Conservation (phyloP, 371 early-diverging fungal species). For the Mucor plumbeus region DNA sequence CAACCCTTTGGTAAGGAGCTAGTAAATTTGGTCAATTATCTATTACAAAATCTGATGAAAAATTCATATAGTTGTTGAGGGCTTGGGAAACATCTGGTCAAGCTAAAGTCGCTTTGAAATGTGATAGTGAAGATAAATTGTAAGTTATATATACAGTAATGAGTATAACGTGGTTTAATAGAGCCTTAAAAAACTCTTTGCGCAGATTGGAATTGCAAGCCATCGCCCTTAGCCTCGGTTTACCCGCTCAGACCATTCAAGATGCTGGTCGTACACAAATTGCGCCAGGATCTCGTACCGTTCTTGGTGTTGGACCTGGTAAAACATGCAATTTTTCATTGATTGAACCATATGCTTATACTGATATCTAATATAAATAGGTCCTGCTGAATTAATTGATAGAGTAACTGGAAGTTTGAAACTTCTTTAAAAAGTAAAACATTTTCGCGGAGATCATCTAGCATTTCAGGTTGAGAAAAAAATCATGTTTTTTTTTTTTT, state of each 20-base stretch:
- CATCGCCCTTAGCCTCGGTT: constrained; percentile 68
- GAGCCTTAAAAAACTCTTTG: background rate
- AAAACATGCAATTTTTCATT: constrained; percentile 7
- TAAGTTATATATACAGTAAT: constrained; percentile 30
- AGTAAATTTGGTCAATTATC: background rate
- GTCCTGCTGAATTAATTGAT: constrained; percentile 79
- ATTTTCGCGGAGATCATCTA: background rate
- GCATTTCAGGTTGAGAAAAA: background rate
- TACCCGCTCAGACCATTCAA: constrained; percentile 82
- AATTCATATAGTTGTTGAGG: constrained; percentile 48
- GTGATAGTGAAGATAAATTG: constrained; percentile 82
- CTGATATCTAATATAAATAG: constrained; percentile 30
- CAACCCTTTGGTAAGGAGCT: constrained; percentile 56
- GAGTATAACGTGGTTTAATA: background rate
- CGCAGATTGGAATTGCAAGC: constrained; percentile 74
- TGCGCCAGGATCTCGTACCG: constrained; percentile 93
- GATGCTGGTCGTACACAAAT: constrained; percentile 99
- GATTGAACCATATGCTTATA: background rate
- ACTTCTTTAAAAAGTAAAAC: constrained; percentile 60
- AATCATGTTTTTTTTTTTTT: background rate
- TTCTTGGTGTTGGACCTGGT: constrained; percentile 96
- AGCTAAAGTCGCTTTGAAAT: constrained; percentile 88
- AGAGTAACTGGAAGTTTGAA: constrained; percentile 87
- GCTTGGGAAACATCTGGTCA: constrained; percentile 85
- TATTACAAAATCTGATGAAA: no score